A percentile compares a stretch with the other conserved stretches of the same genome.
Conservation (phyloP, 345 rosid genomes). For the Aurinia saxatilis region DNA sequence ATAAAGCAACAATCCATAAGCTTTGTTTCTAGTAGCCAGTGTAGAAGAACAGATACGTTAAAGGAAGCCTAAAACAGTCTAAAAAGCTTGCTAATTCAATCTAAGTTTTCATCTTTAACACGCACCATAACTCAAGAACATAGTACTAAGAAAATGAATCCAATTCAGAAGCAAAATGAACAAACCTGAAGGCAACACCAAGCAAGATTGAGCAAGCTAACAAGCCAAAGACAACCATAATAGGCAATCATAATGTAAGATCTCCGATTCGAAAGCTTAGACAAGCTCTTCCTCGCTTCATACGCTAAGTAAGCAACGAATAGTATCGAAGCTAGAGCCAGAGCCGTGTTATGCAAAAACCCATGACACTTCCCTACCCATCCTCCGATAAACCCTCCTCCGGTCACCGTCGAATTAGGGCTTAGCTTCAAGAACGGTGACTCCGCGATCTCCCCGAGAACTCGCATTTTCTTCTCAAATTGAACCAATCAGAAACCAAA, state of each 20-base stretch:
- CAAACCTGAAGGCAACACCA: conserved; percentile 89
- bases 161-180: neutral
- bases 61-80: neutral
- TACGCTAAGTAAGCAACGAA: conserved; percentile 66
- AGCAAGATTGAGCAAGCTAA: conserved; percentile 84
- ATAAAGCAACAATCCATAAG: neutral
- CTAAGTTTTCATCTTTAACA: neutral
- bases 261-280: conserved; percentile 74
- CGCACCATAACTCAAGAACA: neutral
- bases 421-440: conserved; percentile 28
- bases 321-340: conserved; percentile 47
- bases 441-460: conserved; percentile 24
- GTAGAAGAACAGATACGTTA: neutral
- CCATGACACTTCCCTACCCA: conserved; percentile 92
- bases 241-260: conserved; percentile 83
- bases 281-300: conserved; percentile 67
- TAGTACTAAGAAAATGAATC: too few relatives aligned
- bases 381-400: conserved; percentile 31
- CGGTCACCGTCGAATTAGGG: conserved; percentile 32
- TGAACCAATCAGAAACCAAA: neutral
- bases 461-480: conserved; percentile 28
- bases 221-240: conserved; percentile 81
- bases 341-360: conserved; percentile 56
- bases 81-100: neutral
- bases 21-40: neutral